A percentile compares a stretch with the other conserved stretches of the same genome.
phyloP scores from a whole-genome alignment of 768 basidiomycete species.

The Tricholoma bakamatsutake region DNA sequence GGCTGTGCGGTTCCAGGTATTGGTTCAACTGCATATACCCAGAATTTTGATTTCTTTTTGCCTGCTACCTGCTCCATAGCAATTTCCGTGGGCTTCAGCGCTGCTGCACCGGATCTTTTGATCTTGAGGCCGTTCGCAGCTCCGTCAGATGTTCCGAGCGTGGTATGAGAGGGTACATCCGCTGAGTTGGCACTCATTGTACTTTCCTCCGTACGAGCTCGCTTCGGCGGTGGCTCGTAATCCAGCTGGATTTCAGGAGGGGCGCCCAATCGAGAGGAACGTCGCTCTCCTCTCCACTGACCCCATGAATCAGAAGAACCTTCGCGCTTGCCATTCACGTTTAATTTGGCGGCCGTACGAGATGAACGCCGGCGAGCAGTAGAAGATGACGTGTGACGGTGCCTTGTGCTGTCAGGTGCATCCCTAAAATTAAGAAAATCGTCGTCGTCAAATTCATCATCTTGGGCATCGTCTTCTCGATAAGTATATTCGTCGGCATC shows the following conservation, averaged over 20 bases:
- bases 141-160: constrained; percentile 21
- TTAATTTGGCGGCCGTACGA: constrained; percentile 37
- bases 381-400: constrained; percentile 24
- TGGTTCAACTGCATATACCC: constrained; percentile 86
- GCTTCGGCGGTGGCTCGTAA: constrained; percentile 48
- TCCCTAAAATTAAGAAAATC: constrained; percentile 39
- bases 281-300: constrained; percentile 70
- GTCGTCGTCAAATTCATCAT: constrained; percentile 57
- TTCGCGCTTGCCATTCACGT: constrained; percentile 50
- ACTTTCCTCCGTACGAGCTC: constrained; percentile 76
- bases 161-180: constrained; percentile 29
- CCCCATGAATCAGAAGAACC: constrained; percentile 45
- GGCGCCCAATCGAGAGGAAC: constrained; percentile 63
- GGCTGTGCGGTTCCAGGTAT: constrained; percentile 30
- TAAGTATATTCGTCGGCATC: constrained; percentile 64
- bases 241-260: constrained; percentile 47
- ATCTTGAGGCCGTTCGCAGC: constrained; percentile 34
- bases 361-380: constrained; percentile 47
- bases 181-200: constrained; percentile 50
- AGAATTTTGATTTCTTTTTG: constrained; percentile 82
- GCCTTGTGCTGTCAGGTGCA: constrained; percentile 38
- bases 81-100: constrained; percentile 64
- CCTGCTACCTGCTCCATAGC: constrained; percentile 73
- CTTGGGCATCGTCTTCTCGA: constrained; percentile 62
- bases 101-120: constrained; percentile 56